Evolutionary conservation across 2,329 filamentous ascomycete species (phyloP).

Genomic region (Cordyceps fumosorosea): DNA sequence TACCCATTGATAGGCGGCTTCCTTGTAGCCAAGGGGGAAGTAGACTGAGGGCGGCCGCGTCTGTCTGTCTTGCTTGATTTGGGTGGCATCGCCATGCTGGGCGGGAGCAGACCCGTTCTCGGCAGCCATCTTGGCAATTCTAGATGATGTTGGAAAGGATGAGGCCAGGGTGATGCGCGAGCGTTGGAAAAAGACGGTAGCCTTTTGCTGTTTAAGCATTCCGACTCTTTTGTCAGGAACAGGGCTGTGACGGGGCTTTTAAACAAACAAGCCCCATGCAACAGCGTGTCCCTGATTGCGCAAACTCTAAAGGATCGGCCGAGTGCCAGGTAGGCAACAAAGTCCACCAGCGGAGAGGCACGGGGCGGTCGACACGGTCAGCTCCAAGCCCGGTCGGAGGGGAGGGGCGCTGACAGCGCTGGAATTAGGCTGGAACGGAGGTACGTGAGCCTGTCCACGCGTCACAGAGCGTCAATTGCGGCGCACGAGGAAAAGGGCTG

Average conservation of each 20-base stretch:
- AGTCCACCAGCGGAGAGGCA: not conserved
- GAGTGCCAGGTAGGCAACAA: not conserved
- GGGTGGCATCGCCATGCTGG: constrained; percentile 18
- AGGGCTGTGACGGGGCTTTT: constrained; percentile 19
- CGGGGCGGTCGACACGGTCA: not conserved
- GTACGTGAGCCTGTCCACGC: not conserved
- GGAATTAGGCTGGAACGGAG: not conserved
- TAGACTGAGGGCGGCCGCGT: constrained; percentile 33
- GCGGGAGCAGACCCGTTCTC: constrained; percentile 23
- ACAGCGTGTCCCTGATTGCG: constrained; percentile 11
- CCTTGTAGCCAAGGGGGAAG: constrained; percentile 88
- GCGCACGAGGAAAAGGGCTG: not conserved
- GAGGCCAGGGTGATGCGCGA: constrained; percentile 33
- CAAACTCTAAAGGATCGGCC: not conserved
- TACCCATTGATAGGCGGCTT: constrained; percentile 88
- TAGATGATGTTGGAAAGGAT: constrained; percentile 18
- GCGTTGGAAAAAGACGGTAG: constrained; percentile 33
- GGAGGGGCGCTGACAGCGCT: not conserved
- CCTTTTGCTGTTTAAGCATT: constrained; percentile 40
- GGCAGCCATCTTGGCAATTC: constrained; percentile 27
- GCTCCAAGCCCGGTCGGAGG: not conserved
- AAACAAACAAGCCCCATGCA: constrained; percentile 18
- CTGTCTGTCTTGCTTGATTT: constrained; percentile 22
- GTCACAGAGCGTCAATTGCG: not conserved
- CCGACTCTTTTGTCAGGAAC: constrained; percentile 20